These are phyloP conservation scores for Viola odorata DNA, from an alignment of 345 rosid species.

Conservation along the genomic window DNA sequence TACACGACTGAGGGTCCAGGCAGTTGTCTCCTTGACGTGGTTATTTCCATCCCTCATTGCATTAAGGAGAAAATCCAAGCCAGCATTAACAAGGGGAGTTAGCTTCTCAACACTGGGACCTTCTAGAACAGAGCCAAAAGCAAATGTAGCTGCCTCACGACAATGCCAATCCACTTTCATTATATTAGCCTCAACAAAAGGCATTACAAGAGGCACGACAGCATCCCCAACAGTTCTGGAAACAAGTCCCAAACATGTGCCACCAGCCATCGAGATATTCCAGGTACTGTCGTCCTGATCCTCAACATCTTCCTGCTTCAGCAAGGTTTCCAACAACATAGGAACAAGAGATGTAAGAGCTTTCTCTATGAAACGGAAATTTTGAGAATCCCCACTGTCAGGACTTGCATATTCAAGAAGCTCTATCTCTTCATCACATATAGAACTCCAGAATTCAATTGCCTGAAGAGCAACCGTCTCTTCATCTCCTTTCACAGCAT, in stretches of 20 bases:
- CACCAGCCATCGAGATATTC: conserved; percentile 98
- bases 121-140: conserved; percentile 91
- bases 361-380: conserved; percentile 72
- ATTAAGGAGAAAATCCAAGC: conserved; percentile 69
- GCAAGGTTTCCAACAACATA: conserved; percentile 71
- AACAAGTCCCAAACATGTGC: conserved; percentile 93
- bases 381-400: conserved; percentile 62
- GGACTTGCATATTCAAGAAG: conserved; percentile 67
- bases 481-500: conserved; percentile 78
- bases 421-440: conserved; percentile 96
- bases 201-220: conserved; percentile 86
- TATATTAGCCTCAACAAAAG: conserved; percentile 79
- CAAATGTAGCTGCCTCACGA: conserved; percentile 93
- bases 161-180: conserved; percentile 66
- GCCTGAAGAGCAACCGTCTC: conserved; percentile 95
- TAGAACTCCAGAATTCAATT: conserved; percentile 94
- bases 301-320: conserved; percentile 94
- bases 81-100: conserved; percentile 71
- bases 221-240: conserved; percentile 91
- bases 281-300: conserved; percentile 83
- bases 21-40: conserved; percentile 92
- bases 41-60: conserved; percentile 80
- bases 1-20: conserved; percentile 88
- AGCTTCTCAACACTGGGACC: conserved; percentile 76
- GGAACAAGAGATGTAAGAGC: conserved; percentile 73